These are phyloP conservation scores for Dendrobium huoshanense DNA, from an alignment of 106 monocot species.

Conservation along the genomic window DNA sequence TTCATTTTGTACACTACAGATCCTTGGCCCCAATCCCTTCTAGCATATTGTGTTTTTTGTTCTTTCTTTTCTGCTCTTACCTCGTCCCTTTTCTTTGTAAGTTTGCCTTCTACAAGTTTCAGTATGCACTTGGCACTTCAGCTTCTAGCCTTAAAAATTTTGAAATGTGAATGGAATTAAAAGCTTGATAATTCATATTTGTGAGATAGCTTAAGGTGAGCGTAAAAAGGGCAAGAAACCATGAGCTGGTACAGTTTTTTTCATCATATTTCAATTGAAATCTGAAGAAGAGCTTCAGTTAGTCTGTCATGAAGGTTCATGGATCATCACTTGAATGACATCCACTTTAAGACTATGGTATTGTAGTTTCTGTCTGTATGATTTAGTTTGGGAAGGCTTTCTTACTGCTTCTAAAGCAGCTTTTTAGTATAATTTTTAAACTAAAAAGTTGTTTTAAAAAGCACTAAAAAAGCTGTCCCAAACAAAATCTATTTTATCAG, in stretches of 20 bases:
- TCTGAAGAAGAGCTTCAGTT: neutral
- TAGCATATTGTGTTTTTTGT: neutral
- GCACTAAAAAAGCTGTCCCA: too few species aligned
- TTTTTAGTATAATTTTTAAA: too few species aligned
- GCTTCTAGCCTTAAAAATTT: neutral
- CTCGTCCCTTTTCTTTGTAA: neutral
- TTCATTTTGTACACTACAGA: neutral
- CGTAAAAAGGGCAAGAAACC: neutral
- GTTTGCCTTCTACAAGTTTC: neutral
- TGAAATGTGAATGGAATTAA: constrained; percentile 1
- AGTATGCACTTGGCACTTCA: neutral
- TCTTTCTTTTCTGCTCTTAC: neutral
- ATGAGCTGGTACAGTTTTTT: neutral
- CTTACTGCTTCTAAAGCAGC: too few species aligned
- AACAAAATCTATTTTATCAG: too few species aligned
- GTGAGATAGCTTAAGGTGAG: too few species aligned
- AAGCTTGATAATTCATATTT: too few species aligned
- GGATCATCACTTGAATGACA: neutral
- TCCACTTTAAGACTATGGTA: neutral
- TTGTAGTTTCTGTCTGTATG: neutral
- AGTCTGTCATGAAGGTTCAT: neutral
- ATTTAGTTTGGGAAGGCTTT: too few species aligned
- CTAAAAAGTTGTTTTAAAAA: too few species aligned
- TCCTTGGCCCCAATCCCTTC: neutral
- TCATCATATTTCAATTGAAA: neutral